Percentiles rank a stretch among this genome's conserved stretches.
These are phyloP conservation scores for Candida takata DNA, from an alignment of 805 yeast species.

Conservation along the genomic window DNA sequence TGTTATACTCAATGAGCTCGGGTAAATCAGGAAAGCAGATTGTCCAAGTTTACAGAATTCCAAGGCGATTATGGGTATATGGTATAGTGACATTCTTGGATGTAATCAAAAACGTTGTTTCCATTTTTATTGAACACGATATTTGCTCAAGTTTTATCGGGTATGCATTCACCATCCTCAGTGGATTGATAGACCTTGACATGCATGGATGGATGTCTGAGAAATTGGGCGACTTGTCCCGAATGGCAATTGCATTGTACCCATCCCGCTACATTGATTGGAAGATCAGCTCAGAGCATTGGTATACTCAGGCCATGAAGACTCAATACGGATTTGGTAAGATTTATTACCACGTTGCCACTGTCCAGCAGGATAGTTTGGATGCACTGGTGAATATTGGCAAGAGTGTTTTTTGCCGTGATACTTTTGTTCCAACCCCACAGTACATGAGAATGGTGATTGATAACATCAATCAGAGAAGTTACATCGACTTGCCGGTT, in stretches of 20 bases:
- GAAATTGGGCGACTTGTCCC: slow-evolving; percentile 74
- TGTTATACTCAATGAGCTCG: slow-evolving; percentile 65
- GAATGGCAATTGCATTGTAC: slow-evolving; percentile 84
- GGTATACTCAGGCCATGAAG: slow-evolving; percentile 72
- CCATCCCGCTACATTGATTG: slow-evolving; percentile 78
- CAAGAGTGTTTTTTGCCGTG: slow-evolving; percentile 70
- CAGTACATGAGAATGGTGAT: slow-evolving; percentile 73
- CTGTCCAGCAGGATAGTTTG: slow-evolving; percentile 64
- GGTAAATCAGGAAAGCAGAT: slow-evolving; percentile 73
- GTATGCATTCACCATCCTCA: slow-evolving; percentile 52
- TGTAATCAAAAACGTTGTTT: slow-evolving; percentile 66
- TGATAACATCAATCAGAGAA: slow-evolving; percentile 61
- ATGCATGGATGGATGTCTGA: slow-evolving; percentile 58
- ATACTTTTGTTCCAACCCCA: slow-evolving; percentile 78
- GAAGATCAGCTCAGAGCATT: slow-evolving; percentile 75
- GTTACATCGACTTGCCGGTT: slow-evolving; percentile 32
- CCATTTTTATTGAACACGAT: slow-evolving; percentile 70
- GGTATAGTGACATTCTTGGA: slow-evolving; percentile 78
- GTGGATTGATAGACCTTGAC: slow-evolving; percentile 31
- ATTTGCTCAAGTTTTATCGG: slow-evolving; percentile 70
- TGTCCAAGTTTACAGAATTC: slow-evolving; percentile 70
- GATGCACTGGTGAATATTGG: slow-evolving; percentile 79
- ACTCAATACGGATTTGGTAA: slow-evolving; percentile 80
- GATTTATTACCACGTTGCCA: slow-evolving; percentile 79
- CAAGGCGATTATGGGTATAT: slow-evolving; percentile 78